These are phyloP conservation scores for Petunia axillaris DNA, from an alignment of 257 asterid species.

Conservation along the genomic window DNA sequence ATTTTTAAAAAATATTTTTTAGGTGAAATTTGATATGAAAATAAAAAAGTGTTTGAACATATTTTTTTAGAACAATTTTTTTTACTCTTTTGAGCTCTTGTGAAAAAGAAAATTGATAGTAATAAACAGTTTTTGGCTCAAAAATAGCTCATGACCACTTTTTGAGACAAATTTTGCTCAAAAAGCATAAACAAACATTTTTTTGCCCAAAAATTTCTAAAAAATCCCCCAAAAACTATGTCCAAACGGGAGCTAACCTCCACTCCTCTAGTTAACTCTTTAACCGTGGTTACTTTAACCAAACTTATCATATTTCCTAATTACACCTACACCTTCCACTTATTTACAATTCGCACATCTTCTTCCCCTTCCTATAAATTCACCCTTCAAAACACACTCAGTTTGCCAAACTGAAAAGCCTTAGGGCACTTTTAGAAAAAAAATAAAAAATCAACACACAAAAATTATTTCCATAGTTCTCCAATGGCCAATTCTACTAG, in stretches of 20 bases:
- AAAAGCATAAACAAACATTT: too few species aligned
- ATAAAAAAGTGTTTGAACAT: too few species aligned
- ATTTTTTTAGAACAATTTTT: too few species aligned
- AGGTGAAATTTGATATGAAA: too few species aligned
- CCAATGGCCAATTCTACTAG: constrained; percentile 64
- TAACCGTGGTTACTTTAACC: constrained; percentile 10
- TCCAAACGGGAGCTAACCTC: not conserved
- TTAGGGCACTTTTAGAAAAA: constrained; percentile 43
- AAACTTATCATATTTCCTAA: not conserved
- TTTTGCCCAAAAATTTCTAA: too few species aligned
- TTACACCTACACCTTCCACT: constrained; percentile 13
- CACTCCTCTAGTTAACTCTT: not conserved
- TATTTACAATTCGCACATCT: constrained; percentile 40
- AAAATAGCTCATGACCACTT: too few species aligned
- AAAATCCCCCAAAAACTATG: too few species aligned
- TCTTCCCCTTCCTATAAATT: constrained; percentile 53
- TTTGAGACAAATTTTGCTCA: constrained; percentile 24
- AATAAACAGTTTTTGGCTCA: too few species aligned
- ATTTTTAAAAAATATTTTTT: too few species aligned
- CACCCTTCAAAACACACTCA: constrained; percentile 51
- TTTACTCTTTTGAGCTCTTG: too few species aligned
- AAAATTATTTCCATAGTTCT: not conserved
- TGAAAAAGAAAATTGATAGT: too few species aligned
- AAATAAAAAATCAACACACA: constrained; percentile 22
- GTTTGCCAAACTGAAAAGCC: constrained; percentile 91